A percentile compares a stretch with the other conserved stretches of the same genome.
Evolutionary conservation across 208 protist genomes (phyloP).

Genomic region (Acanthamoeba triangularis): DNA sequence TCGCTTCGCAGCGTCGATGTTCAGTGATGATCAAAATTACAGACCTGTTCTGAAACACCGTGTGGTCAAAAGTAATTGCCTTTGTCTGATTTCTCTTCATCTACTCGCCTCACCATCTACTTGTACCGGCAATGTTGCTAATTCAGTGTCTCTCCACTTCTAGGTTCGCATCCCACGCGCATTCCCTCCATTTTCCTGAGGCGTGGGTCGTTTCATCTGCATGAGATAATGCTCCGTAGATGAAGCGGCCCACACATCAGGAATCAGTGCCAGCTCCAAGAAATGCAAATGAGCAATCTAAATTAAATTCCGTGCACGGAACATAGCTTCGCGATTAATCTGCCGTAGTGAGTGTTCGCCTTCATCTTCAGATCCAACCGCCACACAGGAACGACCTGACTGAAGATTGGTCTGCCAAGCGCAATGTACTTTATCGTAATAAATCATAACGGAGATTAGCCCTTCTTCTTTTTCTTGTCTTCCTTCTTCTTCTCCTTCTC

Average conservation of each 20-base stretch:
- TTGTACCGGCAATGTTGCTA: not conserved
- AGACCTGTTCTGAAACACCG: not conserved
- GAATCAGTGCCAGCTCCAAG: not conserved
- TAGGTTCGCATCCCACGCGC: not conserved
- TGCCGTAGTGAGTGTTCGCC: too few relatives aligned
- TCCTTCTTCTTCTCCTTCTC: constrained; percentile 4
- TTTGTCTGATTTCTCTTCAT: not conserved
- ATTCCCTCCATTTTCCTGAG: not conserved
- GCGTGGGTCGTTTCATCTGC: not conserved
- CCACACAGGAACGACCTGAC: too few relatives aligned
- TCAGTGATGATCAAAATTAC: not conserved
- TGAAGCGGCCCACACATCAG: not conserved
- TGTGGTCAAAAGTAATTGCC: constrained; percentile 2
- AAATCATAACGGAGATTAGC: not conserved
- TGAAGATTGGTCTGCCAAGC: too few relatives aligned
- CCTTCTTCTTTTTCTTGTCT: constrained; percentile 13
- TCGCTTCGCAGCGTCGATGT: too few relatives aligned
- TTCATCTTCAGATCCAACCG: too few relatives aligned
- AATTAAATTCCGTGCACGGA: too few relatives aligned
- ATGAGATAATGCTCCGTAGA: not conserved
- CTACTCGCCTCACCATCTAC: not conserved
- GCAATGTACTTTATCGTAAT: too few relatives aligned
- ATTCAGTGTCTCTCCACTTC: not conserved
- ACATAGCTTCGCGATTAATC: too few relatives aligned
- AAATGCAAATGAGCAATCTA: too few relatives aligned